A percentile compares a stretch with the other conserved stretches of the same genome.
These are phyloP conservation scores for Phytophthora sansomeana DNA, from an alignment of 352 stramenopile genomes.

Conservation along the genomic window DNA sequence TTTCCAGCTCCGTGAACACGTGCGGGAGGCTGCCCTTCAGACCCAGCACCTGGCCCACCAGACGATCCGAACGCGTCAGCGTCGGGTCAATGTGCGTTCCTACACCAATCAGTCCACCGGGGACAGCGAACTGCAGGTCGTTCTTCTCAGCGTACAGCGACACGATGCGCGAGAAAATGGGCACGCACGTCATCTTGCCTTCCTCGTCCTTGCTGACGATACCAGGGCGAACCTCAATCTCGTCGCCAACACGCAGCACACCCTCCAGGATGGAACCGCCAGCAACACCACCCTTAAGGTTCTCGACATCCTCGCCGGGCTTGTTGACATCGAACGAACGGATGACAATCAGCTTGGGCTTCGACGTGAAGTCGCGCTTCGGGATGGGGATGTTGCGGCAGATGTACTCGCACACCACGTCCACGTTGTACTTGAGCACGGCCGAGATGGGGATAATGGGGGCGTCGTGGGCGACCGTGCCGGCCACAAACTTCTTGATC, in stretches of 20 bases:
- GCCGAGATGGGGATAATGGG: constrained; percentile 99
- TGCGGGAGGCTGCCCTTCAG: constrained; percentile 97
- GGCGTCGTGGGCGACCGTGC: constrained; percentile 95
- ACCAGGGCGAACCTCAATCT: constrained; percentile 99
- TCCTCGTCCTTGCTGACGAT: constrained; percentile 99
- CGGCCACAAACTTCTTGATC: constrained; percentile 92
- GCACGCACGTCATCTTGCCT: constrained; percentile 94
- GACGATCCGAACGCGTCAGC: constrained; percentile 97
- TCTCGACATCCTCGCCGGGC: constrained; percentile 98
- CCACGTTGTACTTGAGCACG: constrained; percentile 99
- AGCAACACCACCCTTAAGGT: constrained; percentile 95
- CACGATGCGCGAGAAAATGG: constrained; percentile 95
- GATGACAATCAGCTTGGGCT: constrained; percentile 99
- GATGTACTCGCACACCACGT: constrained; percentile 99
- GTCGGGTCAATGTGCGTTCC: constrained; percentile 99
- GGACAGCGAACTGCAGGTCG: constrained; percentile 99
- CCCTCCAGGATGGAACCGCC: constrained; percentile 96
- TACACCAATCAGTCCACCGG: constrained; percentile 99
- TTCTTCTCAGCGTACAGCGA: constrained; percentile 99
- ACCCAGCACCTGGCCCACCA: constrained; percentile 99
- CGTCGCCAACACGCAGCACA: constrained; percentile 97
- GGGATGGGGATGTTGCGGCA: constrained; percentile 99
- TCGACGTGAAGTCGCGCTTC: constrained; percentile 98
- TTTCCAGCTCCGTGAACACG: constrained; percentile 99
- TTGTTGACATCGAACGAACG: constrained; percentile 99